Evolutionary conservation across 257 asterid species (phyloP).

Genomic region (Capsicum rhomboideum): DNA sequence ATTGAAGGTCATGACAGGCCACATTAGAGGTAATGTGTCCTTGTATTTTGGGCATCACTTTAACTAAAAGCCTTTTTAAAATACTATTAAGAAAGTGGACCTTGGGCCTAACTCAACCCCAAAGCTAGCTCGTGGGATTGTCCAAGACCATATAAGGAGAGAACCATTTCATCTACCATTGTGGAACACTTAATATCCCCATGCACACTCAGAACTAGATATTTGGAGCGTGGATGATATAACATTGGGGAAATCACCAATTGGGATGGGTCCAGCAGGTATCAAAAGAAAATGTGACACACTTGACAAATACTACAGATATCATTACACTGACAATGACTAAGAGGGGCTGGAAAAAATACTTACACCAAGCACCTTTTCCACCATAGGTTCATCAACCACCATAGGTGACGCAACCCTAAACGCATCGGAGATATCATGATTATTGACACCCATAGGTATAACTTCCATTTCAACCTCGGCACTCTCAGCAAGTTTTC

Average conservation of each 20-base stretch:
- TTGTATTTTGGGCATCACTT: background rate
- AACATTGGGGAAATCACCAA: background rate
- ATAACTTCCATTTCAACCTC: conserved; percentile 99
- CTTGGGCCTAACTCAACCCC: background rate
- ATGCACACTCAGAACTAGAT: background rate
- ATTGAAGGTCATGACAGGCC: background rate
- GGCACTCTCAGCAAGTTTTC: conserved; percentile 82
- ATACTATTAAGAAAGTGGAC: background rate
- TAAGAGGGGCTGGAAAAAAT: background rate
- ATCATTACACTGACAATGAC: background rate
- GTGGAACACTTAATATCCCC: background rate
- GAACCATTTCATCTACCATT: background rate
- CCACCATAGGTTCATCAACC: conserved; percentile 92
- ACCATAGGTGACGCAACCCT: conserved; percentile 54
- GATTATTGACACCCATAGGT: conserved; percentile 77
- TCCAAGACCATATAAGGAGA: background rate
- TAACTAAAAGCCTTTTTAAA: background rate
- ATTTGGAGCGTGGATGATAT: background rate
- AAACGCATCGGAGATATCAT: conserved; percentile 68
- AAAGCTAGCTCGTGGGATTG: background rate
- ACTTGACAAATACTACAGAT: background rate
- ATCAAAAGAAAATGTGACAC: background rate
- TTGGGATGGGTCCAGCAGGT: background rate
- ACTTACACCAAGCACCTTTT: conserved; percentile 97
- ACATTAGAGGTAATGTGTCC: background rate